Percentiles rank a stretch among this genome's conserved stretches.
Conservation (phyloP, 306 rosid genomes). For the Begonia masoniana region DNA sequence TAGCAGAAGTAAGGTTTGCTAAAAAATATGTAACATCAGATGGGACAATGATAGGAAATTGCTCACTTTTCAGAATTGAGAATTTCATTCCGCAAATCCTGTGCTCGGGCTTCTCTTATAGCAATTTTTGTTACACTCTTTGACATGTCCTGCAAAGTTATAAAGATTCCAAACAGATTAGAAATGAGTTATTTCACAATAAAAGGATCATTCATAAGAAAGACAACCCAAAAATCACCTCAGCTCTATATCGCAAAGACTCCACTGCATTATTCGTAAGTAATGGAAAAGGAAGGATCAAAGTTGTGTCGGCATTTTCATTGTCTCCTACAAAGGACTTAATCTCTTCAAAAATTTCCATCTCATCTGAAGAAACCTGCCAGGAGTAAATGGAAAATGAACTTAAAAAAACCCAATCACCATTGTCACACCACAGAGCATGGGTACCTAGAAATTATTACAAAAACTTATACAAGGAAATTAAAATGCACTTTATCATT, state of each 20-base stretch:
- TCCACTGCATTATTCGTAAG: conserved; percentile 75
- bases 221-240: conserved; percentile 38
- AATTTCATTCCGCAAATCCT: conserved; percentile 90
- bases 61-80: conserved; percentile 88
- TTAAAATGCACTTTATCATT: no score
- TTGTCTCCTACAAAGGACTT: conserved; percentile 56
- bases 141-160: conserved; percentile 51
- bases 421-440: no score
- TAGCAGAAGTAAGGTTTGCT: conserved; percentile 2
- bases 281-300: conserved; percentile 53
- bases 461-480: no score
- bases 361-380: conserved; percentile 82
- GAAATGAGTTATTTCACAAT: conserved; percentile 1
- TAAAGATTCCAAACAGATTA: neutral
- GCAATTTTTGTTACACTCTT: conserved; percentile 87
- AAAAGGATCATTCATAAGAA: neutral
- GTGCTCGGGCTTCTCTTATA: conserved; percentile 76
- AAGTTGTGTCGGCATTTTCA: conserved; percentile 36
- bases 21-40: neutral
- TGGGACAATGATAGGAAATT: neutral
- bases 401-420: no score
- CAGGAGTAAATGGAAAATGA: conserved; percentile 3
- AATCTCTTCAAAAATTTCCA: conserved; percentile 65
- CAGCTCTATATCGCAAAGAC: conserved; percentile 83
- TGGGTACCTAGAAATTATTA: no score